Percentiles rank a stretch among this genome's conserved stretches.
Evolutionary conservation across 345 rosid genomes (phyloP).

Genomic region (Lepidium sativum): DNA sequence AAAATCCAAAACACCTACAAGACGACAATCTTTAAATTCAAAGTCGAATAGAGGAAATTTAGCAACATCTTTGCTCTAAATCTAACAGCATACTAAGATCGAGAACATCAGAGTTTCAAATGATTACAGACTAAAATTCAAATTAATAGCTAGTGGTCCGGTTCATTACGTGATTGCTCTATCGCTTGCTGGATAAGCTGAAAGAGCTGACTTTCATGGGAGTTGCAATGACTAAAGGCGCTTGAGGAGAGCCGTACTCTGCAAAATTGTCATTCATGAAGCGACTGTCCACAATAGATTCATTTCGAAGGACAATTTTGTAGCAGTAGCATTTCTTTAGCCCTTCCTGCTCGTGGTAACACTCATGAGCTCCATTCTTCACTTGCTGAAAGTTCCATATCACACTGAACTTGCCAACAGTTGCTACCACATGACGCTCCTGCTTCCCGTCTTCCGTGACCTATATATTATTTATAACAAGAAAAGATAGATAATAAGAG

Average conservation of each 20-base stretch:
- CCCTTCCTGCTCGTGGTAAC: constrained; percentile 70
- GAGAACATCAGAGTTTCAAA: neutral
- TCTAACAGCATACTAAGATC: constrained; percentile 11
- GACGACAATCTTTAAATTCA: neutral
- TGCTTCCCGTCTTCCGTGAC: constrained; percentile 81
- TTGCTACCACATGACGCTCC: constrained; percentile 89
- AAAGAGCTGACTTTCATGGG: constrained; percentile 95
- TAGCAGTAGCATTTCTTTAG: constrained; percentile 88
- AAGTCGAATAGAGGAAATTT: constrained; percentile 2
- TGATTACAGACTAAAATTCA: constrained; percentile 14
- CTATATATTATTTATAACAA: constrained; percentile 22
- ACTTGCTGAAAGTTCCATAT: constrained; percentile 84
- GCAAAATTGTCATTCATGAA: constrained; percentile 98
- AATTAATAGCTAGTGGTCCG: neutral
- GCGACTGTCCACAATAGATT: constrained; percentile 89
- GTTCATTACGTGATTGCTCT: constrained; percentile 19
- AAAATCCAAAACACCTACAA: neutral
- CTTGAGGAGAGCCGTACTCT: constrained; percentile 86
- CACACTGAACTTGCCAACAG: constrained; percentile 94
- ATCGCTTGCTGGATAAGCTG: constrained; percentile 82
- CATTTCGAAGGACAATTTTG: constrained; percentile 80
- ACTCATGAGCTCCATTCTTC: constrained; percentile 69
- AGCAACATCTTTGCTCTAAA: constrained; percentile 2
- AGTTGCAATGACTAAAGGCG: constrained; percentile 95
- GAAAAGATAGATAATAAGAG: neutral